phyloP scores from a whole-genome alignment of 495 filamentous ascomycete genomes.

The Penicillium pancosmium region DNA sequence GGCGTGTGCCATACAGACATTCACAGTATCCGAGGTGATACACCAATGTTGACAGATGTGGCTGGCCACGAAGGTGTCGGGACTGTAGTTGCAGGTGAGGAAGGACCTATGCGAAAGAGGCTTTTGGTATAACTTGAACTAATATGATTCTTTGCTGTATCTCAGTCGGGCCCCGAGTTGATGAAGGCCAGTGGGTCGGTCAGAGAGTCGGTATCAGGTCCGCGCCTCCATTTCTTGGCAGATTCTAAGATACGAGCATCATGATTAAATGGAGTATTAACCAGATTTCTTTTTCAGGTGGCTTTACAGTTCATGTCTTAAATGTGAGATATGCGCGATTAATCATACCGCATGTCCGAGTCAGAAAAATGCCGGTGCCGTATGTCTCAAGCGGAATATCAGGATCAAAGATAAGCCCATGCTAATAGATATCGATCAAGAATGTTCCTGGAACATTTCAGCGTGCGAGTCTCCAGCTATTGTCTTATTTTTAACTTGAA shows the following conservation, averaged over 20 bases:
- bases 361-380: slow-evolving; percentile 49
- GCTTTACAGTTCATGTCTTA: slow-evolving; percentile 48
- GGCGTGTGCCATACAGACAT: slow-evolving; percentile 50
- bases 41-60: slow-evolving; percentile 49
- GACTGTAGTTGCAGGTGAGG: slow-evolving; percentile 38
- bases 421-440: slow-evolving; percentile 13
- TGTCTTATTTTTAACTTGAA: neutral
- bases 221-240: slow-evolving; percentile 1
- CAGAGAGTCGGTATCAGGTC: slow-evolving; percentile 43
- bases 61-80: slow-evolving; percentile 50
- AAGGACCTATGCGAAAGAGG: neutral
- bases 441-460: slow-evolving; percentile 52
- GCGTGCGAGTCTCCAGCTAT: slow-evolving; percentile 22
- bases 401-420: neutral
- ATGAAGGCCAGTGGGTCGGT: slow-evolving; percentile 37
- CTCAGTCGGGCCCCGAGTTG: slow-evolving; percentile 35
- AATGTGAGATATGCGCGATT: slow-evolving; percentile 50
- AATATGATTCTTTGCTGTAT: neutral
- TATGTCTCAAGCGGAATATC: slow-evolving; percentile 20
- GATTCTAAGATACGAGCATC: neutral
- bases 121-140: neutral
- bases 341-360: slow-evolving; percentile 48
- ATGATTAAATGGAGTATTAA: neutral
- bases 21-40: slow-evolving; percentile 48
- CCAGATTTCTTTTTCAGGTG: slow-evolving; percentile 27